phyloP scores from a whole-genome alignment of 805 yeast species.

The Jamesozyma jinghongensis region DNA sequence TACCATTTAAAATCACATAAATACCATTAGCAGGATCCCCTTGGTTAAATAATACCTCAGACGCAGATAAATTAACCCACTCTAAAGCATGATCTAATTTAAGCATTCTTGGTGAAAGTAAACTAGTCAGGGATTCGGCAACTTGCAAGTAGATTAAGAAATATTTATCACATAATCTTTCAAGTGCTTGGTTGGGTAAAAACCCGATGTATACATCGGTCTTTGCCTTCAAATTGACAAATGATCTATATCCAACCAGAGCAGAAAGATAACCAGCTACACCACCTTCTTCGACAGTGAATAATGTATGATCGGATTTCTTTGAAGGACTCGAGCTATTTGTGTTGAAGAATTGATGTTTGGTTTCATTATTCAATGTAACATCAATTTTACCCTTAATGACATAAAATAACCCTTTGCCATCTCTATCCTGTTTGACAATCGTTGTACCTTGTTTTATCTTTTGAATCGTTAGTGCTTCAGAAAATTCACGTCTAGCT shows the following conservation, averaged over 20 bases:
- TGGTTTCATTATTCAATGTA: conserved; percentile 4
- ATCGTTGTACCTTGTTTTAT: conserved; percentile 46
- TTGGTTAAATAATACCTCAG: conserved; percentile 67
- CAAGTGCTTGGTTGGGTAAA: conserved; percentile 53
- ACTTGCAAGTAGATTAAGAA: conserved; percentile 69
- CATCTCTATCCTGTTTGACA: conserved; percentile 53
- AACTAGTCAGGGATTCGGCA: conserved; percentile 61
- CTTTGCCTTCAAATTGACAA: conserved; percentile 59
- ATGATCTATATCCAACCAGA: conserved; percentile 67
- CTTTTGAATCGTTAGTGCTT: conserved; percentile 46
- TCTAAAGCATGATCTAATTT: conserved; percentile 86
- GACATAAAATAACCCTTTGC: conserved; percentile 71
- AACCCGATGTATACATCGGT: conserved; percentile 61
- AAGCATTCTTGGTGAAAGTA: conserved; percentile 57
- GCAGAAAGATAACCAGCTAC: conserved; percentile 83
- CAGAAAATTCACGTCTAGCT: conserved; percentile 51
- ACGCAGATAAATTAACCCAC: conserved; percentile 90
- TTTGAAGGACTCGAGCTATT: background rate
- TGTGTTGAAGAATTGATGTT: background rate
- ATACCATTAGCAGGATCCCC: conserved; percentile 87
- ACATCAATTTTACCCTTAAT: conserved; percentile 73
- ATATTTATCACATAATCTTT: conserved; percentile 60
- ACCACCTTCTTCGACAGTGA: conserved; percentile 65
- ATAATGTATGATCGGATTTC: conserved; percentile 27
- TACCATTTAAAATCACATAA: conserved; percentile 80